These are phyloP conservation scores for Helicocarpus griseus DNA, from an alignment of 2,329 filamentous ascomycete species.

Conservation along the genomic window DNA sequence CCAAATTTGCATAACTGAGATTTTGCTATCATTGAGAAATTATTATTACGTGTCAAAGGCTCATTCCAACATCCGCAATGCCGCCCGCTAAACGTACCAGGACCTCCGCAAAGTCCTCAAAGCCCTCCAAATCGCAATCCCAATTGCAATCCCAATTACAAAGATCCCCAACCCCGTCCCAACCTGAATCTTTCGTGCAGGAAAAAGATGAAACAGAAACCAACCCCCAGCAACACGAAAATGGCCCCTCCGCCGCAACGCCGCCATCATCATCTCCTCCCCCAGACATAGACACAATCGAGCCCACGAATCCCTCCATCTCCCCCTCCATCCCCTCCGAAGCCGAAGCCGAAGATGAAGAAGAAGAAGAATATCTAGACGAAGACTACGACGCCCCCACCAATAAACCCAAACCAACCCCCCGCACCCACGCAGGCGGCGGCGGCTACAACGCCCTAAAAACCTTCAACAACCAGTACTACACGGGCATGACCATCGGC, in stretches of 20 bases:
- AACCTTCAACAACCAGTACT: constrained; percentile 24
- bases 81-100: not conserved
- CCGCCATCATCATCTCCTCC: not conserved
- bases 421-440: not conserved
- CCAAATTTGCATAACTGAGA: no score
- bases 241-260: no score
- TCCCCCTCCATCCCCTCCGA: no score
- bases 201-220: not conserved
- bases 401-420: not conserved
- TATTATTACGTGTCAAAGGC: no score
- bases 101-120: not conserved
- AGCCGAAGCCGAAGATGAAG: no score
- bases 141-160: no score
- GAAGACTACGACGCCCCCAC: constrained; percentile 5
- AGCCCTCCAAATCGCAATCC: not conserved
- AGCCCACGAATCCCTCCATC: constrained; percentile 2
- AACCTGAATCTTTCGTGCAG: not conserved
- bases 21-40: no score
- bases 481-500: constrained; percentile 29
- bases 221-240: not conserved
- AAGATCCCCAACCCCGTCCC: not conserved
- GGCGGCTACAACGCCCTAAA: constrained; percentile 25
- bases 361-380: constrained; percentile 15
- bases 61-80: no score
- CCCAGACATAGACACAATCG: not conserved